Evolutionary conservation across 768 basidiomycete genomes (phyloP), one percentile per base, ranked within the genome.

Genomic region (Kwoniella dendrophila): DNA sequence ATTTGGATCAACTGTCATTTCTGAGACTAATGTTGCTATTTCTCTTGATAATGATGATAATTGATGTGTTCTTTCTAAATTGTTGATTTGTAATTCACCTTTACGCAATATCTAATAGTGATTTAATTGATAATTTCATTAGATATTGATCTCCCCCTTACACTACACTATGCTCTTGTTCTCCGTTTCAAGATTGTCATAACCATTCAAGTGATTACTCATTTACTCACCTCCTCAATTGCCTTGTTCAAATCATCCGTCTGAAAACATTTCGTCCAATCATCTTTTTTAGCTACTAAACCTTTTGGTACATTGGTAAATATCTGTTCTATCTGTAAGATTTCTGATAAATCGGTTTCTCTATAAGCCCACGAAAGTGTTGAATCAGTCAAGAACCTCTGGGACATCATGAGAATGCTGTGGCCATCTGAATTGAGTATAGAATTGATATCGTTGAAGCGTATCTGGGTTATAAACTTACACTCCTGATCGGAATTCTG

Each of bases 231-330:
- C 86, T 95, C 90, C 74, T 87, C 86, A 20, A 95, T 88, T 63
- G 89, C 87, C 29, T 87, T 86, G 52, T 84, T 76, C 27, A 87
- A 81, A 47, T 89, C 86, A 0, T 85, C 83, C 45, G 88, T 94
- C 12, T 87, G 87, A 74, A 98, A 99, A 0, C 89, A 88, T 79
- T 97, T 97, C 78, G 91, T 84, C 49, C 98, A 87, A 74, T 99
- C 95, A 26, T 87, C 87, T 47, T 85, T 84, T 75, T 90, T 90
- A 0, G 96, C 93, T 1, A 92, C 85, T 75, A 93, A 90, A 24
- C 96, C 96, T 79, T 98, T 98, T 6, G 93, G 90, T 36, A 98
- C 94, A 80, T 98, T 98, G 33, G 86, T 83, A 80, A 98, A 99
- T 56, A 99, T 92, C 73, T 94, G 92, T 69, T 86, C 89, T 75